Percentiles rank a stretch among this genome's conserved stretches.
phyloP scores from a whole-genome alignment of 805 yeast genomes.

The Pichia nakasei region DNA sequence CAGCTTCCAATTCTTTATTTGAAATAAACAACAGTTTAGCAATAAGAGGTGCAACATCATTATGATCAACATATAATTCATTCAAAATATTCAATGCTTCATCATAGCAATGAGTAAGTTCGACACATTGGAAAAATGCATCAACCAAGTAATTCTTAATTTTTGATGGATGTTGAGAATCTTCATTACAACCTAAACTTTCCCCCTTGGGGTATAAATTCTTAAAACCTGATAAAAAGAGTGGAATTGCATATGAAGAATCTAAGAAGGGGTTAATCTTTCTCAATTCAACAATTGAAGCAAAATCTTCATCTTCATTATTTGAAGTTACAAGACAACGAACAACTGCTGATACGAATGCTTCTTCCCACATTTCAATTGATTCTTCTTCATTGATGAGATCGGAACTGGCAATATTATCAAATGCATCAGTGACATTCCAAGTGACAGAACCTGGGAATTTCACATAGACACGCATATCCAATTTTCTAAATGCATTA shows the following conservation, averaged over 20 bases:
- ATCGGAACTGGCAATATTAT: conserved; percentile 27
- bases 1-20: conserved; percentile 54
- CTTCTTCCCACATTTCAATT: conserved; percentile 43
- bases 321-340: conserved; percentile 61
- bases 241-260: conserved; percentile 33
- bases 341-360: conserved; percentile 62
- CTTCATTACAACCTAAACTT: conserved; percentile 54
- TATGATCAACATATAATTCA: conserved; percentile 42
- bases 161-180: conserved; percentile 58
- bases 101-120: conserved; percentile 56
- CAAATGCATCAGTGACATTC: conserved; percentile 39
- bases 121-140: conserved; percentile 55
- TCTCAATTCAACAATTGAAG: conserved; percentile 73
- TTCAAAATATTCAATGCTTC: conserved; percentile 52
- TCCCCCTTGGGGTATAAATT: conserved; percentile 57
- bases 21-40: conserved; percentile 44
- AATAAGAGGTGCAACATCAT: conserved; percentile 48
- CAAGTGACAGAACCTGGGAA: conserved; percentile 69
- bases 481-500: conserved; percentile 53
- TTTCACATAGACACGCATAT: conserved; percentile 62
- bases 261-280: conserved; percentile 64
- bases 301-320: conserved; percentile 46
- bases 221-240: conserved; percentile 59
- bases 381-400: conserved; percentile 19
- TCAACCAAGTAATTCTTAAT: conserved; percentile 66